These are phyloP conservation scores for Bolboschoenoplectus hybrid DNA, from an alignment of 202 grass and related monocot species.

Conservation along the genomic window DNA sequence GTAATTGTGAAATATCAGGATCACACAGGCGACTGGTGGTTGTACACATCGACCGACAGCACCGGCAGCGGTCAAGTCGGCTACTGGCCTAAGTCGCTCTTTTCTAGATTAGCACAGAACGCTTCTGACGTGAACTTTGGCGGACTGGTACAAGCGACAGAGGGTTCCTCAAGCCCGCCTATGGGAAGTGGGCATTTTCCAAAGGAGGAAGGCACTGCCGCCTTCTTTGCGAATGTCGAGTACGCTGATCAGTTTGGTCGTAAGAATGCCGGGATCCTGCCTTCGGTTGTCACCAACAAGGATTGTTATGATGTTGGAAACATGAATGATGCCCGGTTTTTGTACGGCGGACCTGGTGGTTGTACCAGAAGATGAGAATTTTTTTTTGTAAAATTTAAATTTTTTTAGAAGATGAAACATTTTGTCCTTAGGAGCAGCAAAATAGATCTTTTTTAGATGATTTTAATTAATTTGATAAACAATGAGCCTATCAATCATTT, in stretches of 20 bases:
- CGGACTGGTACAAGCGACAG: not conserved
- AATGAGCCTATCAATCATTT: too few species aligned
- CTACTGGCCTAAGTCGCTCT: not conserved
- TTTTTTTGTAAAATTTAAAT: too few species aligned
- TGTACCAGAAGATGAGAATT: not conserved
- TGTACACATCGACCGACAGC: not conserved
- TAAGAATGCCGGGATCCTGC: not conserved
- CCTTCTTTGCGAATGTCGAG: not conserved
- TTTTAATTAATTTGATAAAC: too few species aligned
- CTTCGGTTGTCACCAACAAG: conserved; percentile 8
- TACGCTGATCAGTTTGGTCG: not conserved
- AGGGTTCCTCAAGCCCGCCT: not conserved
- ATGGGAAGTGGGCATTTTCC: conserved; percentile 5
- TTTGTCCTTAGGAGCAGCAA: too few species aligned
- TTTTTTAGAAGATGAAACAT: too few species aligned
- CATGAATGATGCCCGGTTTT: not conserved
- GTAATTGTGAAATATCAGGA: not conserved
- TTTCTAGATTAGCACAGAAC: not conserved
- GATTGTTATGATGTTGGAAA: conserved; percentile 12
- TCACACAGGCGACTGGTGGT: conserved; percentile 17
- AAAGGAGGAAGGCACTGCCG: not conserved
- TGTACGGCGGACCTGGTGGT: conserved; percentile 1
- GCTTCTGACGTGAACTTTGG: not conserved
- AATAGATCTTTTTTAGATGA: too few species aligned
- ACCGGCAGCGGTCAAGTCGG: not conserved